Conservation (phyloP, 352 stramenopile species). For the Thalassiosira sp. region DNA sequence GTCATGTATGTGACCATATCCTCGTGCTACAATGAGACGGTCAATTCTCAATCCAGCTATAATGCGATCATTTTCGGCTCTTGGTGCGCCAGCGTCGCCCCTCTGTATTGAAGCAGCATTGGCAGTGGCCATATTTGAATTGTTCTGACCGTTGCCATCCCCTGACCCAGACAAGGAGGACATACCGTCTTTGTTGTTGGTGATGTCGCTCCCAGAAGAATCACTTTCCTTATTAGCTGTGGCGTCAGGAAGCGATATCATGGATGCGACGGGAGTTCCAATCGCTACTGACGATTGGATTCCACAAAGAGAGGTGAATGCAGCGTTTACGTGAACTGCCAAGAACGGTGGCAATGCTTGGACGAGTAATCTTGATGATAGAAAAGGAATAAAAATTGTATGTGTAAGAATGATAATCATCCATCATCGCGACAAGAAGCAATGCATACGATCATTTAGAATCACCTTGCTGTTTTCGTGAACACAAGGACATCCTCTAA, state of each 20-base stretch:
- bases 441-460: slow-evolving; percentile 6
- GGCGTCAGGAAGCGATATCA: slow-evolving; percentile 36
- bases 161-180: slow-evolving; percentile 25
- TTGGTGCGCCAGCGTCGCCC: background rate
- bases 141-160: slow-evolving; percentile 11
- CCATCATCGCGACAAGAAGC: background rate
- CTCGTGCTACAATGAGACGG: slow-evolving; percentile 31
- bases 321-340: slow-evolving; percentile 70
- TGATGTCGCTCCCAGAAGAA: slow-evolving; percentile 20
- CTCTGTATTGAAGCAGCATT: background rate
- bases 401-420: background rate
- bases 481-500: slow-evolving; percentile 69
- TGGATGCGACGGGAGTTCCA: slow-evolving; percentile 52
- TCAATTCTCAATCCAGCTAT: slow-evolving; percentile 18
- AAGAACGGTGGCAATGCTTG: slow-evolving; percentile 57
- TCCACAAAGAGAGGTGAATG: slow-evolving; percentile 59
- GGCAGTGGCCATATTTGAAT: slow-evolving; percentile 8
- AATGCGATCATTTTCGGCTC: background rate
- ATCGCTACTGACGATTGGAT: slow-evolving; percentile 64
- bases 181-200: slow-evolving; percentile 26
- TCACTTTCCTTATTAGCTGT: slow-evolving; percentile 27
- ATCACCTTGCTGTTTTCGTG: slow-evolving; percentile 61
- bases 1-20: slow-evolving; percentile 30
- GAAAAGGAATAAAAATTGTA: slow-evolving; percentile 8
- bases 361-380: slow-evolving; percentile 44